Conservation (phyloP, 805 yeast genomes). For the Sungouiozyma intestinalis region DNA sequence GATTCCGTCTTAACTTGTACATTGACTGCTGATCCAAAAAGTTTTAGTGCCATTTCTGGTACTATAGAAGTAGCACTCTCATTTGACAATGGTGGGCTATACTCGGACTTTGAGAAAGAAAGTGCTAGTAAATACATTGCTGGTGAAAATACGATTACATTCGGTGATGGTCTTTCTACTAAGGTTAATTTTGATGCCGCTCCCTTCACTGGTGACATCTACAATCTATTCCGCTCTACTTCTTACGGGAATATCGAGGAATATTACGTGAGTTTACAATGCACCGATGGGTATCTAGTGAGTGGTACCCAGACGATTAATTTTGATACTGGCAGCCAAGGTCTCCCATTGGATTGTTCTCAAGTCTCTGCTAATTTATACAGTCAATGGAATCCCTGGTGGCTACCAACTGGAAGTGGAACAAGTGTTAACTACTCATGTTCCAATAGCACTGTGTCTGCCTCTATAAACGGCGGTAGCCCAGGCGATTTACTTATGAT, state of each 20-base stretch:
- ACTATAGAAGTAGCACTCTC: conserved; percentile 21
- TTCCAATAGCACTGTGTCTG: conserved; percentile 12
- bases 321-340: conserved; percentile 26
- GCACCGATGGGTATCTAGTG: conserved; percentile 23
- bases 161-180: conserved; percentile 19
- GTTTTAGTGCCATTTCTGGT: conserved; percentile 19
- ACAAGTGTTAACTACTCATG: conserved; percentile 16
- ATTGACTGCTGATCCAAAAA: conserved; percentile 13
- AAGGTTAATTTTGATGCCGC: conserved; percentile 21
- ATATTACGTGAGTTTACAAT: conserved; percentile 27
- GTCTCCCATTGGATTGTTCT: conserved; percentile 29
- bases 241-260: conserved; percentile 25
- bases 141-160: conserved; percentile 23
- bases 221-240: conserved; percentile 25
- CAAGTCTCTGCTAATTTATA: conserved; percentile 16
- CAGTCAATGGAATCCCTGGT: conserved; percentile 28
- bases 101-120: conserved; percentile 17
- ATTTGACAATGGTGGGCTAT: conserved; percentile 30
- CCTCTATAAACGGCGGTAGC: conserved; percentile 14
- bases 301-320: conserved; percentile 21
- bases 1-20: conserved; percentile 26
- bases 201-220: conserved; percentile 10
- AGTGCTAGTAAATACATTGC: conserved; percentile 22
- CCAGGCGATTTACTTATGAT: conserved; percentile 25
- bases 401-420: conserved; percentile 19